Conservation (phyloP, 805 yeast species). For the Candida khao-thaluensis region DNA sequence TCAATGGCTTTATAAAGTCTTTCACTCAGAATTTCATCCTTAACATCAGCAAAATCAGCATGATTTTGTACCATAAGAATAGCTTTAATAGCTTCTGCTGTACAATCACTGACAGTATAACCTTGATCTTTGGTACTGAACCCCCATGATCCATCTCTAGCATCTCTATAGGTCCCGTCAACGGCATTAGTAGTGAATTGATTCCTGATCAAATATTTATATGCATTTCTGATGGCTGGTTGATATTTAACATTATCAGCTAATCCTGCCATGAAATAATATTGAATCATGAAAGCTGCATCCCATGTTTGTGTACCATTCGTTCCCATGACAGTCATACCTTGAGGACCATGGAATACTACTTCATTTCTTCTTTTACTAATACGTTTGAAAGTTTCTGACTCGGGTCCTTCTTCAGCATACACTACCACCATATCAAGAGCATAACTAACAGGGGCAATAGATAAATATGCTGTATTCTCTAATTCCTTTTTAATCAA, state of each 20-base stretch:
- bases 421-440: conserved; percentile 73
- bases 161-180: conserved; percentile 78
- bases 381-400: conserved; percentile 56
- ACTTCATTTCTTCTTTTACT: conserved; percentile 68
- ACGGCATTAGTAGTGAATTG: conserved; percentile 83
- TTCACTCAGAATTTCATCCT: conserved; percentile 52
- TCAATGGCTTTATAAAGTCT: conserved; percentile 71
- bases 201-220: conserved; percentile 69
- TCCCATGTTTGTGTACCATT: conserved; percentile 99
- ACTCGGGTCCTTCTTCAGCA: conserved; percentile 66
- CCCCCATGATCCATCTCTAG: conserved; percentile 90
- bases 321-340: conserved; percentile 93
- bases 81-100: conserved; percentile 94
- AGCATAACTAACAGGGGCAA: conserved; percentile 93
- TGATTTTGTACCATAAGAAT: conserved; percentile 84
- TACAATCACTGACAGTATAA: conserved; percentile 93
- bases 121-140: conserved; percentile 96
- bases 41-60: conserved; percentile 47
- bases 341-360: conserved; percentile 82
- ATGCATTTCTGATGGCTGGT: conserved; percentile 62
- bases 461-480: conserved; percentile 79
- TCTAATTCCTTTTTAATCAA: conserved; percentile 68
- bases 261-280: conserved; percentile 73
- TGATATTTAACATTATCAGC: conserved; percentile 67
- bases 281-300: conserved; percentile 85